Conservation (phyloP, 352 stramenopile genomes). For the Globisporangium recalcitrans region DNA sequence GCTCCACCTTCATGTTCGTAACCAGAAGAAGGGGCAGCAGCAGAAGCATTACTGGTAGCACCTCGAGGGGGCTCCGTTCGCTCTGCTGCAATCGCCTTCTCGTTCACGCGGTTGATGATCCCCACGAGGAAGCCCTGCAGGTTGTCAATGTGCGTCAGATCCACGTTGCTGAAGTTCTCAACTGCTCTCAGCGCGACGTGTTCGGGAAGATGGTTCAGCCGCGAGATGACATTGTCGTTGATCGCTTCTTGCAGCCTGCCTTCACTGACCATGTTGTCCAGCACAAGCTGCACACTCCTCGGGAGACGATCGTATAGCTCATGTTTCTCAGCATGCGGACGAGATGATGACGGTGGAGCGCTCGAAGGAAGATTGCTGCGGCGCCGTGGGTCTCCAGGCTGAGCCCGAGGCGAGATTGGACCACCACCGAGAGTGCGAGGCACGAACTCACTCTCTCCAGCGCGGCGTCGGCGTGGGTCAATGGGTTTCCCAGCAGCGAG, state of each 20-base stretch:
- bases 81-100: constrained; percentile 43
- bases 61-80: not conserved
- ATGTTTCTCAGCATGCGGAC: constrained; percentile 19
- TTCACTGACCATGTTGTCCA: constrained; percentile 54
- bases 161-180: constrained; percentile 75
- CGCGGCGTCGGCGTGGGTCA: constrained; percentile 34
- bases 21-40: not conserved
- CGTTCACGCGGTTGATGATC: constrained; percentile 81
- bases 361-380: constrained; percentile 20
- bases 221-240: constrained; percentile 73
- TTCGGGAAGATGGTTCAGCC: constrained; percentile 64
- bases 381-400: constrained; percentile 31
- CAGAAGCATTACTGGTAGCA: not conserved
- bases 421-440: not conserved
- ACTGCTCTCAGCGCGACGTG: constrained; percentile 55
- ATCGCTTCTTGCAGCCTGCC: constrained; percentile 49
- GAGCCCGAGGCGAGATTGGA: not conserved
- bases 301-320: constrained; percentile 64
- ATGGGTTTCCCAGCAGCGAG: constrained; percentile 15
- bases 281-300: constrained; percentile 31
- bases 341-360: constrained; percentile 7
- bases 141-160: constrained; percentile 72
- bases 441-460: constrained; percentile 11
- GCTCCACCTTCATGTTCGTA: constrained; percentile 1
- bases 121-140: constrained; percentile 76